Evolutionary conservation across 2,329 filamentous ascomycete genomes (phyloP), one percentile per base, ranked within the genome.

Genomic region (Westerdykella ornata): DNA sequence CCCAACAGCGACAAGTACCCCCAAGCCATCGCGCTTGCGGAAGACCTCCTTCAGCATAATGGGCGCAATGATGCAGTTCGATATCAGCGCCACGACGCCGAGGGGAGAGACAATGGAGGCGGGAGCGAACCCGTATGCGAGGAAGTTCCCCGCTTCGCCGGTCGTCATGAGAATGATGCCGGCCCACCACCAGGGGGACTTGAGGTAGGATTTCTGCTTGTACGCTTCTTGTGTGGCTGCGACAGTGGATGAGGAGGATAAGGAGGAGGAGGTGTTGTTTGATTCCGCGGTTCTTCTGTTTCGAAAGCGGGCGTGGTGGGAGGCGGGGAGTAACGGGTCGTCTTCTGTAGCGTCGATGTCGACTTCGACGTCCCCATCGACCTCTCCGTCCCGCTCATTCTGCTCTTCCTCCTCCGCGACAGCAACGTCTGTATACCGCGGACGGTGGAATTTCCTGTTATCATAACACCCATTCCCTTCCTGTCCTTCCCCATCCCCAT

Each of bases 81-180:
- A 95, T 35, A 98, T 82, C 47, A 98, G 73, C 2, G 92, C 92
- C 11, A 98, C 92, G n/a, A 98, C 92, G 8, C 92, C 92, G 5
- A 98, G 74, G 0, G 92, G 92, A 26, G 89, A 96, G 32, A 98
- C 92, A 56, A 98, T 96, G 12, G 92, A 97, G 6, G 92, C 92
- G 3, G 92, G 92, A 20, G 92, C 92, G 63, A 98, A 98, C 17
- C 92, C 92, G 60, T 98, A 98, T 0, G 92, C 92, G 48, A 98
- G 71, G 60, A 98, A 98, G 65, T 98, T 98, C 38, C 92, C 92
- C 60, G 85, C 84, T 70, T 98, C 92, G 43, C 92, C 92, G 17
- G 95, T 71, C 1, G 83, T 88, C 79, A 98, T 98, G 45, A 98
- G 74, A 13, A 94, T 77, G 51, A 97, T 90, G 15, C 92, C 92